Percentiles rank a stretch among this genome's conserved stretches.
phyloP scores from a whole-genome alignment of 1,139 yeast species.

The Candida sp. region DNA sequence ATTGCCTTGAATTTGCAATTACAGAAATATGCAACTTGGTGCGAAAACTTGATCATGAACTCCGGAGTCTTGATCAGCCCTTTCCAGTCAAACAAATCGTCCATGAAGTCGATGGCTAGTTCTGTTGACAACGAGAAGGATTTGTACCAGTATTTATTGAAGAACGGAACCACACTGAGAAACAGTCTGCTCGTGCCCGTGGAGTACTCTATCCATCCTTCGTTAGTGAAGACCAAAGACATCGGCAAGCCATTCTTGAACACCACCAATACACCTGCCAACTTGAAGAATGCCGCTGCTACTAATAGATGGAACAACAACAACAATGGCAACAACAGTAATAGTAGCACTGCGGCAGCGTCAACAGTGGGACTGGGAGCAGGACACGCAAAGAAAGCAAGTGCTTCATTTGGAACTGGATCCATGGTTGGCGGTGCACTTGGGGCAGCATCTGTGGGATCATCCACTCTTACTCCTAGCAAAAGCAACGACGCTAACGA shows the following conservation, averaged over 20 bases:
- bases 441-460: not conserved
- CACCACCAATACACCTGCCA: conserved; percentile 19
- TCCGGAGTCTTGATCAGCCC: conserved; percentile 87
- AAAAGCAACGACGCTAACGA: conserved; percentile 1
- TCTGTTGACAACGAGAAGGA: conserved; percentile 85
- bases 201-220: conserved; percentile 79
- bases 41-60: conserved; percentile 82
- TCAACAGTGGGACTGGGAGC: not conserved
- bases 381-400: conserved; percentile 1
- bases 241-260: conserved; percentile 43
- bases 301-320: conserved; percentile 13
- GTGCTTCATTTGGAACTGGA: not conserved
- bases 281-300: conserved; percentile 18
- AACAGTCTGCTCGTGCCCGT: conserved; percentile 57
- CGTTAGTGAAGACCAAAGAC: conserved; percentile 47
- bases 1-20: conserved; percentile 87
- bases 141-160: conserved; percentile 68
- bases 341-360: conserved; percentile 3
- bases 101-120: conserved; percentile 78
- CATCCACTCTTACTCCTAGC: conserved; percentile 1
- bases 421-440: not conserved
- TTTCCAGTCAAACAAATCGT: conserved; percentile 53
- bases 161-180: conserved; percentile 41
- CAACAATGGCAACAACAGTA: not conserved
- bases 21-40: conserved; percentile 87